Conservation (phyloP, 345 rosid genomes). For the Eutrema yunnanense region DNA sequence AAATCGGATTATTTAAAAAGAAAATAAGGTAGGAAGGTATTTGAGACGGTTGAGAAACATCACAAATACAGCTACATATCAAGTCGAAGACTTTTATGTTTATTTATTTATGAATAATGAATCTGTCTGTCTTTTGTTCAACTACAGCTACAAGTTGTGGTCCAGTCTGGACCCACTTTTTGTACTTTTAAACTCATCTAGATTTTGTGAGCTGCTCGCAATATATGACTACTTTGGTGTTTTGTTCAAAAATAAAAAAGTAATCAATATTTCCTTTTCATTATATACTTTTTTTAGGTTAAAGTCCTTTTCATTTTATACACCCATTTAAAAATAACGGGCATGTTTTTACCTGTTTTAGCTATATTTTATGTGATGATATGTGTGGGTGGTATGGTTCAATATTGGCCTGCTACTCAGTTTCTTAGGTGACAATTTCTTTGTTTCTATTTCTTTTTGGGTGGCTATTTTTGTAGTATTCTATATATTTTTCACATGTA, state of each 20-base stretch:
- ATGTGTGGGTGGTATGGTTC: conserved; percentile 2
- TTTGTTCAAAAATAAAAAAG: background rate
- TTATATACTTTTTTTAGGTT: background rate
- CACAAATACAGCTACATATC: conserved; percentile 11
- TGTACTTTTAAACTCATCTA: conserved; percentile 5
- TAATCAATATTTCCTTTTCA: background rate
- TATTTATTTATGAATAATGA: conserved; percentile 4
- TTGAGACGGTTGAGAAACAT: conserved; percentile 18
- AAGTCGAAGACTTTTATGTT: conserved; percentile 13
- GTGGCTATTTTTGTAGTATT: background rate
- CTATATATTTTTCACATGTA: background rate
- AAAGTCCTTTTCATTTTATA: background rate
- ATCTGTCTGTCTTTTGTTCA: conserved; percentile 5
- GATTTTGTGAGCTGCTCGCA: conserved; percentile 28
- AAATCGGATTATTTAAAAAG: background rate
- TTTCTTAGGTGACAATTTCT: background rate
- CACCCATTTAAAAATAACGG: background rate
- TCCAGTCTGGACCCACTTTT: conserved; percentile 16
- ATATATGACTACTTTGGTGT: conserved; percentile 5
- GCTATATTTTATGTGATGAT: background rate
- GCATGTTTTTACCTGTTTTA: conserved; percentile 1
- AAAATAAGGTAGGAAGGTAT: background rate
- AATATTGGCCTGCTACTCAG: background rate
- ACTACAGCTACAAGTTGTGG: conserved; percentile 21
- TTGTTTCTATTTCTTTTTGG: background rate